These are phyloP conservation scores for Arthrobotrys entomopaga DNA, from an alignment of 2,329 filamentous ascomycete species.

Conservation along the genomic window DNA sequence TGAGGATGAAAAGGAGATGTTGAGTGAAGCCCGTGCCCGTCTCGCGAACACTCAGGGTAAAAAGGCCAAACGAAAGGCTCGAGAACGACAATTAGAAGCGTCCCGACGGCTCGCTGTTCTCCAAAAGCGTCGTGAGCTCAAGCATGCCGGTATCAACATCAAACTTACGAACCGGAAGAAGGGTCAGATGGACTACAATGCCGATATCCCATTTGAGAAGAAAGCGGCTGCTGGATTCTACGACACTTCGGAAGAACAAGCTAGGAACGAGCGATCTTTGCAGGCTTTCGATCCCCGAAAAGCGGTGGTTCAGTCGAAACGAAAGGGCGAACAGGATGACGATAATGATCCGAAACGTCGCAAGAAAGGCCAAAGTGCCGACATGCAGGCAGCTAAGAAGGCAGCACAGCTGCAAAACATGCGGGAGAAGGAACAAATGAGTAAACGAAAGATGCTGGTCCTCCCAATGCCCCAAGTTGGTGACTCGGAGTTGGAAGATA, in stretches of 20 bases:
- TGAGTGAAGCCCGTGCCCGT: slow-evolving; percentile 95
- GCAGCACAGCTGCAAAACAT: slow-evolving; percentile 95
- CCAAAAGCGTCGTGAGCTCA: slow-evolving; percentile 95
- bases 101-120: slow-evolving; percentile 87
- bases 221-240: slow-evolving; percentile 88
- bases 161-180: slow-evolving; percentile 91
- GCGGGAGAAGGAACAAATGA: slow-evolving; percentile 94
- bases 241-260: slow-evolving; percentile 85
- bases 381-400: slow-evolving; percentile 81
- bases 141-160: slow-evolving; percentile 97
- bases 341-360: slow-evolving; percentile 70
- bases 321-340: slow-evolving; percentile 90
- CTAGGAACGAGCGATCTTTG: slow-evolving; percentile 82
- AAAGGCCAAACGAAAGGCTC: slow-evolving; percentile 96
- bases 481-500: slow-evolving; percentile 92
- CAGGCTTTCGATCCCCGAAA: slow-evolving; percentile 91
- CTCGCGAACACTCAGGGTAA: slow-evolving; percentile 98
- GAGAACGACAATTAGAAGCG: slow-evolving; percentile 94
- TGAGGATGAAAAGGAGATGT: slow-evolving; percentile 99
- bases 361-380: slow-evolving; percentile 80
- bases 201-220: slow-evolving; percentile 97
- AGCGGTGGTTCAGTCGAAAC: slow-evolving; percentile 86
- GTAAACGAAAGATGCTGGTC: slow-evolving; percentile 84
- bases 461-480: slow-evolving; percentile 90
- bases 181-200: slow-evolving; percentile 99